A percentile compares a stretch with the other conserved stretches of the same genome.
phyloP scores from a whole-genome alignment of 108 stramenopile species.

The Poteriospumella lacustris region DNA sequence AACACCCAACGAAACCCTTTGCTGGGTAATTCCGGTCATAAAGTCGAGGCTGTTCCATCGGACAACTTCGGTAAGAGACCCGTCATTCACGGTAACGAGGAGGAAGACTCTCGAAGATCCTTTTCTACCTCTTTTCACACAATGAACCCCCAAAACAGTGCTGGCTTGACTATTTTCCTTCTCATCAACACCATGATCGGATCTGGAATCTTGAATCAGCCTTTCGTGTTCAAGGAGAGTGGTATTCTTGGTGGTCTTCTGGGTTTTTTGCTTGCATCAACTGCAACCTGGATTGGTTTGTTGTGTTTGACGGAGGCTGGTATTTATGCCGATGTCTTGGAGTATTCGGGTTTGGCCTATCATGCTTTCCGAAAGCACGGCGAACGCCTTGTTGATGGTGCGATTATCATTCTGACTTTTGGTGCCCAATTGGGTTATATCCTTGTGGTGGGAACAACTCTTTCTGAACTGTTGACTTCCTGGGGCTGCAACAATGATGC shows the following conservation, averaged over 20 bases:
- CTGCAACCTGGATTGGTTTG: slow-evolving; percentile 29
- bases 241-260: slow-evolving; percentile 31
- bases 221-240: slow-evolving; percentile 35
- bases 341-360: slow-evolving; percentile 29
- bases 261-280: slow-evolving; percentile 30
- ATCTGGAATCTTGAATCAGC: slow-evolving; percentile 33
- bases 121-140: neutral
- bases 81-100: too few species aligned
- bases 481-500: neutral
- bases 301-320: slow-evolving; percentile 15
- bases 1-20: too few species aligned
- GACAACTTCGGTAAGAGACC: too few species aligned
- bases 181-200: slow-evolving; percentile 39
- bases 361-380: slow-evolving; percentile 24
- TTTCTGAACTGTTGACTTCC: neutral
- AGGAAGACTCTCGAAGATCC: too few species aligned
- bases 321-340: slow-evolving; percentile 8
- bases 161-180: slow-evolving; percentile 28
- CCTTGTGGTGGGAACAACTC: slow-evolving; percentile 29
- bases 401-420: slow-evolving; percentile 28
- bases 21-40: too few species aligned
- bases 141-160: slow-evolving; percentile 21
- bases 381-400: slow-evolving; percentile 3
- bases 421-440: slow-evolving; percentile 31
- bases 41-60: too few species aligned